Base-by-base conservation (phyloP, 1,284 basidiomycete genomes). In the Mycena citricolor region DNA sequence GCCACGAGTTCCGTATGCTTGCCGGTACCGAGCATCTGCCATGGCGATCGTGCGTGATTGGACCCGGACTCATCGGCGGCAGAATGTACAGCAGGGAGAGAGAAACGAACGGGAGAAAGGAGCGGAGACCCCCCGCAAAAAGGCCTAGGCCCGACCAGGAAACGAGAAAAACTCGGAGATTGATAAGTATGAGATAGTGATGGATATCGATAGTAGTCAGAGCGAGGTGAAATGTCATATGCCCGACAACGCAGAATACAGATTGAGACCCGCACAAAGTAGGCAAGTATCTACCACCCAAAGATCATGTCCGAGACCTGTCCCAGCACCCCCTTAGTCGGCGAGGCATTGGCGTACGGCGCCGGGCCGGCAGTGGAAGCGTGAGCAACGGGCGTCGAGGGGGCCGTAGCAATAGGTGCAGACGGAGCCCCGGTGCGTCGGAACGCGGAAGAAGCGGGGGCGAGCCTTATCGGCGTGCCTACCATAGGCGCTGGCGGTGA, bases 271-370 rank as follows among this genome's bases (percentile, higher is more conserved):
- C 13, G 32, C 19, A 8, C 29, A n/a, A n/a, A n/a, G n/a, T n/a
- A n/a, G n/a, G n/a, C n/a, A n/a, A n/a, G 28, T n/a, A 14, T n/a
- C 65, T 77, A 83, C 83, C 83, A 86, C 17, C 83, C 84, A 62
- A 87, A 86, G 39, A 88, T 79, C 51, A 86, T 59, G 66, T 87
- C 84, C n/a, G 81, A 81, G 31, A 87, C 77, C 60, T 85, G 82
- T 10, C 83, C 83, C 4, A 88, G 47, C 51, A 86, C 56, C 4
- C 82, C 71, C 59, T 81, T 86, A 42, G 54, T 70, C n/a, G 74
- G 69, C 5, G 68, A 64, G 23, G 58, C 57, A 30, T 59, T 54
- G 17, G 56, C 54, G 17, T 55, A 53, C 4, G 54, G 57, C 2
- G 56, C 20, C 0, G 51, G 47, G 14, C 42, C 30, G 8, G 37